Base-by-base conservation (phyloP, 129 eudicot species). In the Arctium minus region DNA sequence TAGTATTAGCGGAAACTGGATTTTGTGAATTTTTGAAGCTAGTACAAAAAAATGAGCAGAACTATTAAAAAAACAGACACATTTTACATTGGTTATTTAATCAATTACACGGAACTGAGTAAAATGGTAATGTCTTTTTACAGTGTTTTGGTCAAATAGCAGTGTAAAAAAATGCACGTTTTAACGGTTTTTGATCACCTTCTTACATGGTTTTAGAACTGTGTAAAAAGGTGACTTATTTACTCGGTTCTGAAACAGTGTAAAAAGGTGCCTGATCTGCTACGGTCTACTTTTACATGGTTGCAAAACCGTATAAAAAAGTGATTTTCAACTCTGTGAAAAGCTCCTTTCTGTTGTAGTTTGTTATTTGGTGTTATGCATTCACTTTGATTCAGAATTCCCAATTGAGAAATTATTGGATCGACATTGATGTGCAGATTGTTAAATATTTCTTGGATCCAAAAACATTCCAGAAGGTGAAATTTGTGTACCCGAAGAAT, bases 401-500 rank as follows among this genome's bases (percentile, higher is more conserved):
- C 67, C 9, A 35, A 65, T 67, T 65, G 35, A 27, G 12, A 65
- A 27, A 29, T 65, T 0, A 53, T 3, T 15, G 2, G 6, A 46
- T 67, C 7, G 2, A 3, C 5, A 31, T 27, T 8, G 2, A 39
- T 56, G 33, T 84, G 82, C 94, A 92, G 94, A 76, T 92, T 17
- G 89, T 92, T 33, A 90, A 90, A 60, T 88, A 87, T 75, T 87
- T 92, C 81, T 48, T 92, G 88, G 94, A 90, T 82, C 83, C 91
- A 15, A 88, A 88, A 83, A 87, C 91, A 18, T 81, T 88, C 81
- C 88, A 87, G 46, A 90, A 88, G 87, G 92, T 92, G 81, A 92
- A 90, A 69, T 92, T 90, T 78, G 97, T 92, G 74, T 90, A 92
- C 79, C 91, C 91, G 0, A 88, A 90, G 81, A 84, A 89, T 70